Evolutionary conservation across 495 filamentous ascomycete species (phyloP).

Genomic region (Cladorrhinum samala): DNA sequence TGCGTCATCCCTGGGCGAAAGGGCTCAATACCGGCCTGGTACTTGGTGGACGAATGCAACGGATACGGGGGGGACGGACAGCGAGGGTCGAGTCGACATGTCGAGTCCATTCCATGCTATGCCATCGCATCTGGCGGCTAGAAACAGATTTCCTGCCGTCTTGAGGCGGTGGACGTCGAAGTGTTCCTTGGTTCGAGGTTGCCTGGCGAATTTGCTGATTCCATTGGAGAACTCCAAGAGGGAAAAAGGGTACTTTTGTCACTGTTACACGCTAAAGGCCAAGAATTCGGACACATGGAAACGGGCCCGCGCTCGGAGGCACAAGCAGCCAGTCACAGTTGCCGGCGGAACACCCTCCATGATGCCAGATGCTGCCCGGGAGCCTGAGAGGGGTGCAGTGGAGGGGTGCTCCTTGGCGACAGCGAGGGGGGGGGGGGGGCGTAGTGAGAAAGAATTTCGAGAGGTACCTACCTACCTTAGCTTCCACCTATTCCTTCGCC

Average conservation of each 20-base stretch:
- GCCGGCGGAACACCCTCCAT: too few species aligned
- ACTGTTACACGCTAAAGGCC: not conserved
- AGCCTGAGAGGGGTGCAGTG: too few species aligned
- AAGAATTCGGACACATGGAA: not conserved
- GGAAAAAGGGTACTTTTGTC: not conserved
- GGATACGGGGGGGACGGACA: not conserved
- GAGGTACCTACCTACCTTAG: too few species aligned
- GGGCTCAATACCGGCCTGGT: not conserved
- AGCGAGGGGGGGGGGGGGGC: too few species aligned
- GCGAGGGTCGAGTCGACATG: too few species aligned
- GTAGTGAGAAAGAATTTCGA: too few species aligned
- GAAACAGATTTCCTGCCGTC: not conserved
- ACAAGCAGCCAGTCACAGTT: not conserved
- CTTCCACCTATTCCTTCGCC: too few species aligned
- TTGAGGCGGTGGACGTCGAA: too few species aligned
- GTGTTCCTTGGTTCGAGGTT: not conserved
- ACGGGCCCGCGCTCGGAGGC: not conserved
- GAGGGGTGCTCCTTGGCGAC: too few species aligned
- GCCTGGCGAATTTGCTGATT: not conserved
- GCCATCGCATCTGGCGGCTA: conserved; percentile 14
- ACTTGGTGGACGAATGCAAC: too few species aligned
- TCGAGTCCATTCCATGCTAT: too few species aligned
- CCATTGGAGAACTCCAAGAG: not conserved
- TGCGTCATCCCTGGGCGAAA: conserved; percentile 4
- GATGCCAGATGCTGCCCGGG: too few species aligned